Evolutionary conservation across 345 rosid species (phyloP).

Genomic region (Clausena lansium): DNA sequence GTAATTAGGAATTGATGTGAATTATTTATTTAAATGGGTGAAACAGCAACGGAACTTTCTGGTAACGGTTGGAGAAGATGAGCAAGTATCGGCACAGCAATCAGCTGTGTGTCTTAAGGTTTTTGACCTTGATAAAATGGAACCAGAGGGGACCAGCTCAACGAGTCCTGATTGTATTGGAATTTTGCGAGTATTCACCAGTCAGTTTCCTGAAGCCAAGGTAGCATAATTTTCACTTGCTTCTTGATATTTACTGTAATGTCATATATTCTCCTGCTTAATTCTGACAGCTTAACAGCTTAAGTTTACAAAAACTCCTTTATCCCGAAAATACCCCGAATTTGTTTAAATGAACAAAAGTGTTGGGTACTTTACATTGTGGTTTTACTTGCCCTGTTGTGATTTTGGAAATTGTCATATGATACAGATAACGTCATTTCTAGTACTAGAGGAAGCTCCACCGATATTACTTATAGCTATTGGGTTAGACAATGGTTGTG

Average conservation of each 20-base stretch:
- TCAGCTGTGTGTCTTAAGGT: conserved; percentile 89
- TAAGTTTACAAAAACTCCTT: neutral
- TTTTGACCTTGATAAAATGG: conserved; percentile 85
- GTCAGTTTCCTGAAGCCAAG: conserved; percentile 93
- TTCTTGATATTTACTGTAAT: neutral
- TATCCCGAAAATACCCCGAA: neutral
- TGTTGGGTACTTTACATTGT: neutral
- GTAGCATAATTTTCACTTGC: conserved; percentile 26
- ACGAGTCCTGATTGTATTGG: conserved; percentile 80
- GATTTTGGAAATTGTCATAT: conserved; percentile 17
- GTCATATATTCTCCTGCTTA: neutral
- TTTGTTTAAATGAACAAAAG: neutral
- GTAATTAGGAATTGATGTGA: neutral
- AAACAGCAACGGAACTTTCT: conserved; percentile 89
- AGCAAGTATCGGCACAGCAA: conserved; percentile 70
- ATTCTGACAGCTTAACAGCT: neutral
- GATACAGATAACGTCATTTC: conserved; percentile 84
- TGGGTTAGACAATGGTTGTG: conserved; percentile 79
- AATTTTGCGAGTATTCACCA: conserved; percentile 81
- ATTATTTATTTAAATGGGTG: neutral
- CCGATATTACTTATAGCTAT: conserved; percentile 87
- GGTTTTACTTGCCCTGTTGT: neutral
- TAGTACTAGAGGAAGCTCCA: conserved; percentile 95
- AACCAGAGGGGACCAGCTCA: conserved; percentile 79
- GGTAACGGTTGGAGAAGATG: conserved; percentile 89